A percentile compares a stretch with the other conserved stretches of the same genome.
Conservation (phyloP, 768 basidiomycete species). For the Lactarius vividus region DNA sequence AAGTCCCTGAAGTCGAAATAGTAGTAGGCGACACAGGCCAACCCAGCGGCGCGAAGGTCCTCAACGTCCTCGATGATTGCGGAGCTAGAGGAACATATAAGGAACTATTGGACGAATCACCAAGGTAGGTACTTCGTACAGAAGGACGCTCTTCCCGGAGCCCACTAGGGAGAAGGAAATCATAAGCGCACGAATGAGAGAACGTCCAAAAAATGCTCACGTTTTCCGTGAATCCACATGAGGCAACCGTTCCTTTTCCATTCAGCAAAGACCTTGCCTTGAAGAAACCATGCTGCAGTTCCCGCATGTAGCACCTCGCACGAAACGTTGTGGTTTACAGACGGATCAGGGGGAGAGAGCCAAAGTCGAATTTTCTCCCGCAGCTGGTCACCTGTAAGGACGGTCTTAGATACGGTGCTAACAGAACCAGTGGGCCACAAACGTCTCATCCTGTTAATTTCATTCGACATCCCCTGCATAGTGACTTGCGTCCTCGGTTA, state of each 20-base stretch:
- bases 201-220: not conserved
- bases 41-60: not conserved
- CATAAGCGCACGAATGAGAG: not conserved
- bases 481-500: conserved; percentile 1
- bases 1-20: conserved; percentile 16
- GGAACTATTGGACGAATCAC: not conserved
- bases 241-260: conserved; percentile 7
- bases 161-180: not conserved
- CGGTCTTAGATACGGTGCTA: not conserved
- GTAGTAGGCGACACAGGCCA: conserved; percentile 14
- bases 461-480: conserved; percentile 2
- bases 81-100: not conserved
- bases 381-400: not conserved
- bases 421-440: not conserved
- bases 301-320: not conserved
- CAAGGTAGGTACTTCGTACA: not conserved
- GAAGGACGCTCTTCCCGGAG: conserved; percentile 11
- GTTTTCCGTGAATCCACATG: conserved; percentile 19
- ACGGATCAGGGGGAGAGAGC: not conserved
- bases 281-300: conserved; percentile 12
- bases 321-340: not conserved
- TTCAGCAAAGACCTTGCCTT: not conserved
- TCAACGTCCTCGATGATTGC: conserved; percentile 11
- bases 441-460: conserved; percentile 10
- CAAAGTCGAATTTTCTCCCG: not conserved